Base-by-base conservation (phyloP, 208 protist genomes). In the Trypanosoma cruzi region DNA sequence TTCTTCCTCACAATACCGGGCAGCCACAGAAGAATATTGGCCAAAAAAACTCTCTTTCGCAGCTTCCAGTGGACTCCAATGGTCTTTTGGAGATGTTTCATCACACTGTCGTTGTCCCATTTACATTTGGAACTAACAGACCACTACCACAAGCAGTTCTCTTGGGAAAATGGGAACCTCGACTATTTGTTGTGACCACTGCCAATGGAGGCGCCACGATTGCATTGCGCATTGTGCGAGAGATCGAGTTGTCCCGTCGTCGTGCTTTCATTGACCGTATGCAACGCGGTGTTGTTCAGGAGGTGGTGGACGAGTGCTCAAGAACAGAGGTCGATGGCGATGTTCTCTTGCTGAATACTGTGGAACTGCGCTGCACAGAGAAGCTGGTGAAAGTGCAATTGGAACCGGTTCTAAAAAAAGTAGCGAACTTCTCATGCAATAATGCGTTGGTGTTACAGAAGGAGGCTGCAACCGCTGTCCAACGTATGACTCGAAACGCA, bases 321-420 rank as follows among this genome's bases (percentile, higher is more conserved):
- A 60, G 60, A 14, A 53, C 79, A n/a, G 75, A 60, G 20, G 68
- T 65, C 44, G n/a, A 72, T 22, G 79, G 80, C 1, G 31, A 75
- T 11, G 71, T 85, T 40, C 56, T 79, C 20, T 58, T 85, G 34
- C 71, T 85, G 31, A 85, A 85, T 64, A 76, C 72, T 20, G 68
- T 69, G 18, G 80, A 85, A 70, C 68, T 85, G 56, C 58, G 54
- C 14, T 85, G 80, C 54, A 81, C 75, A 18, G 73, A 78, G 42
- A 53, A 58, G 31, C 40, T 73, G 22, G 42, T 85, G 68, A 55
- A 69, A 14, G 71, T 70, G 42, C 73, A 74, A 37, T 67, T 85
- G 10, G 64, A 70, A 11, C 75, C 80, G 5, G 69, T 69, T 22
- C 72, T 85, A 20, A 72, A 73, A 54, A 57, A 67, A 11, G 37